Percentiles rank a stretch among this genome's conserved stretches.
Conservation (phyloP, 75 land plant genomes). For the Cupressus sempervirens region DNA sequence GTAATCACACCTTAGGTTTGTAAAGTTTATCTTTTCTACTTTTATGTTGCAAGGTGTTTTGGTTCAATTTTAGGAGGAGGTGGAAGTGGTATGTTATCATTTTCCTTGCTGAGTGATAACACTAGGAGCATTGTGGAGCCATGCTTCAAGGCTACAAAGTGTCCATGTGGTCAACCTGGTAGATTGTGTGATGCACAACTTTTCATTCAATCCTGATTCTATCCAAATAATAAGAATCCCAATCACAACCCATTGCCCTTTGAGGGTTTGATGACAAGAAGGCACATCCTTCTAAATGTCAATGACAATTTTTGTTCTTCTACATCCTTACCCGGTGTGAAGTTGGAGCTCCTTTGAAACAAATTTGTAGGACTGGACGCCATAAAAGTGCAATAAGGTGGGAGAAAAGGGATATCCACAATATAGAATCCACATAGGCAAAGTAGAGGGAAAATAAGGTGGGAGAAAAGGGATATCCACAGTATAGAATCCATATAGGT, state of each 20-base stretch:
- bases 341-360: slow-evolving; percentile 99
- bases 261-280: slow-evolving; percentile 22
- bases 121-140: background rate
- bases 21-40: too few species aligned
- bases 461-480: too few species aligned
- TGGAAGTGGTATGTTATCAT: background rate
- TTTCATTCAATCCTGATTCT: slow-evolving; percentile 30
- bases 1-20: too few species aligned
- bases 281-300: slow-evolving; percentile 46
- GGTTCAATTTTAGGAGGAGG: background rate
- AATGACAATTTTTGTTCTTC: slow-evolving; percentile 65
- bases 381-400: too few species aligned
- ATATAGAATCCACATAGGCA: too few species aligned
- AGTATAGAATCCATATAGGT: too few species aligned
- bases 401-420: too few species aligned
- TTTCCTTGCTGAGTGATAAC: background rate
- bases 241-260: slow-evolving; percentile 13
- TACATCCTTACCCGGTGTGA: slow-evolving; percentile 43
- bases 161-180: background rate
- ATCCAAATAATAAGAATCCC: slow-evolving; percentile 12
- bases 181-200: slow-evolving; percentile 9
- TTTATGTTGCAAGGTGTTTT: too few species aligned
- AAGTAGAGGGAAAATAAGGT: too few species aligned
- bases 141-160: slow-evolving; percentile 3
- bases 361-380: too few species aligned